Evolutionary conservation across 2,329 filamentous ascomycete species (phyloP), one percentile per base, ranked within the genome.

Genomic region (Aspergillus fructus): DNA sequence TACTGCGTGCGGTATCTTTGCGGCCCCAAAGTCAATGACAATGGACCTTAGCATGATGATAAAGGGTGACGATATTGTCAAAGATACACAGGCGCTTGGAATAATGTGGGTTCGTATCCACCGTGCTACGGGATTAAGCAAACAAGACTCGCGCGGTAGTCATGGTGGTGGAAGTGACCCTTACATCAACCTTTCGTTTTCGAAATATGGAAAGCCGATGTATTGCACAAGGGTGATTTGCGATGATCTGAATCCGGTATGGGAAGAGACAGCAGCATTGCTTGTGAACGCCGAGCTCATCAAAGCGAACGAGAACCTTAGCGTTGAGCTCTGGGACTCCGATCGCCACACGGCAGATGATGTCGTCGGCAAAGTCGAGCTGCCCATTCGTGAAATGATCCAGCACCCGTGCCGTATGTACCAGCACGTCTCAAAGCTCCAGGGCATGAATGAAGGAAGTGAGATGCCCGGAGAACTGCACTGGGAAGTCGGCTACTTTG

Each of bases 171-270:
- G 93, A 45, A 96, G 90, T 50, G 94, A 99, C 66, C 92, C 93
- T 0, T 97, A 97, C 73, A 96, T 97, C 71, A 97, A 93, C 33
- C 83, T 97, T 37, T 89, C 90, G 41, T 97, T 96, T 79, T 96
- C 91, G 68, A 97, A 97, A 74, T 97, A 97, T 66, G 90, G 90
- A 56, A 99, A 99, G 77, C 93, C 93, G 2, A 96, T 96, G 85
- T 97, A 96, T 75, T 97, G 93, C 74, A 97, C 94, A 1, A 87
- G 94, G 48, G 93, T 97, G 51, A 97, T 97, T 62, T 91, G 93
- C 52, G 93, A 97, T 68, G 89, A 97, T 64, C 82, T 96, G 54
- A 96, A 97, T 68, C 94, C 94, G 0, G 82, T 96, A 4, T 97
- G 96, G 80, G 90, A 94, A 68, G 94, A 97, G 75, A 90, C 86